Percentiles rank a stretch among this genome's conserved stretches.
These are phyloP conservation scores for Setaria italica DNA, from an alignment of 202 grass and related monocot species.

Conservation along the genomic window DNA sequence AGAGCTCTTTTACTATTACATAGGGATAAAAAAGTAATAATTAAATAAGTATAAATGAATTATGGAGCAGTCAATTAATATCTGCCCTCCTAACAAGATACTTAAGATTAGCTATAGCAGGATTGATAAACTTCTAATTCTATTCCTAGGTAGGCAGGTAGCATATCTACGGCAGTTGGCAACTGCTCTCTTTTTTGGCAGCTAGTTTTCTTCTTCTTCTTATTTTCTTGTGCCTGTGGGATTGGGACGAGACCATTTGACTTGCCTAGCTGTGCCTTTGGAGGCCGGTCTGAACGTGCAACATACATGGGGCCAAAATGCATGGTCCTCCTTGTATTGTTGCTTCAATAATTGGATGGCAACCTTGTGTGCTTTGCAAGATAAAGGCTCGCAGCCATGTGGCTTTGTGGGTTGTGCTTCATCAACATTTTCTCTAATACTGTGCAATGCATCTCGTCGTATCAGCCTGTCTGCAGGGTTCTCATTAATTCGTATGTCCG, in stretches of 20 bases:
- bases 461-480: neutral
- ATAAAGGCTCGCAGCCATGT: neutral
- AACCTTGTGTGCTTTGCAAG: slow-evolving; percentile 28
- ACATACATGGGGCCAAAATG: neutral
- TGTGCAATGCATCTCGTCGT: neutral
- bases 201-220: neutral
- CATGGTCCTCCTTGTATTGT: neutral
- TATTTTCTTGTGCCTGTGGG: neutral
- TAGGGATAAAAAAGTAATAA: neutral
- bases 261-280: neutral
- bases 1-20: neutral
- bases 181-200: neutral
- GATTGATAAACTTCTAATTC: neutral
- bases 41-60: neutral
- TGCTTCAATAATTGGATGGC: slow-evolving; percentile 25
- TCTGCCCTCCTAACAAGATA: neutral
- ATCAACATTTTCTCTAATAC: neutral
- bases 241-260: neutral
- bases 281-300: neutral
- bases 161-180: too few relatives aligned
- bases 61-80: neutral
- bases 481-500: neutral
- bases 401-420: neutral
- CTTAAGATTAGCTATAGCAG: neutral
- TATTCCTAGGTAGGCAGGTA: neutral